Evolutionary conservation across 192 early-diverging fungal species (phyloP).

Genomic region (Backusella sp.): DNA sequence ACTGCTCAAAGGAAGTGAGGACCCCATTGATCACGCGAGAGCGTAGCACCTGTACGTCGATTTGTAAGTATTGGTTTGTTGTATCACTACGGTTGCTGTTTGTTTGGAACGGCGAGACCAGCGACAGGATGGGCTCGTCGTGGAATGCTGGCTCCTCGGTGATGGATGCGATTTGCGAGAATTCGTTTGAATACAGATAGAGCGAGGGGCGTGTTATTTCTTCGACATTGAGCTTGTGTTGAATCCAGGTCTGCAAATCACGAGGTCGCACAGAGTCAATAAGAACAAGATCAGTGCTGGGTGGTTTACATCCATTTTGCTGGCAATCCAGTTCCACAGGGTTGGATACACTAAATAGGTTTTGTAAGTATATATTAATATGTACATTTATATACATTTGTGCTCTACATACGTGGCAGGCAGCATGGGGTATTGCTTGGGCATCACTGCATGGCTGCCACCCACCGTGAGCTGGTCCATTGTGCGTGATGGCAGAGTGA

Average conservation of each 20-base stretch:
- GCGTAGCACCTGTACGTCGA: conserved; percentile 74
- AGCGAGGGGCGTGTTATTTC: conserved; percentile 33
- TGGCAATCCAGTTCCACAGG: conserved; percentile 7
- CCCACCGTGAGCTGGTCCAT: conserved; percentile 48
- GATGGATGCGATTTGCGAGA: conserved; percentile 29
- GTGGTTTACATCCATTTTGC: not conserved
- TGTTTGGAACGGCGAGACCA: conserved; percentile 37
- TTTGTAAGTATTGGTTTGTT: conserved; percentile 55
- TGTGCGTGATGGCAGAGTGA: conserved; percentile 64
- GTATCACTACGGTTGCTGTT: conserved; percentile 21
- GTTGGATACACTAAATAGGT: not conserved
- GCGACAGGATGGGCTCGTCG: conserved; percentile 26
- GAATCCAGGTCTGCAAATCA: conserved; percentile 29
- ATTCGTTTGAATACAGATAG: conserved; percentile 29
- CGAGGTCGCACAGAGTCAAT: conserved; percentile 34
- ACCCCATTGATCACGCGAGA: conserved; percentile 46
- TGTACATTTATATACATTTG: too few relatives aligned
- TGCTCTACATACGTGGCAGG: not conserved
- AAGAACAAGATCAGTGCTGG: conserved; percentile 26
- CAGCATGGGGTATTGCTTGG: conserved; percentile 30
- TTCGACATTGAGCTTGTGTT: conserved; percentile 15
- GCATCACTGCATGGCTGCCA: conserved; percentile 22
- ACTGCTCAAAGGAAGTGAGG: conserved; percentile 1
- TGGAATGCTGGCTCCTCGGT: conserved; percentile 17
- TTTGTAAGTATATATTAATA: not conserved